Evolutionary conservation across 257 asterid genomes (phyloP).

Genomic region (Fraxinus americana): DNA sequence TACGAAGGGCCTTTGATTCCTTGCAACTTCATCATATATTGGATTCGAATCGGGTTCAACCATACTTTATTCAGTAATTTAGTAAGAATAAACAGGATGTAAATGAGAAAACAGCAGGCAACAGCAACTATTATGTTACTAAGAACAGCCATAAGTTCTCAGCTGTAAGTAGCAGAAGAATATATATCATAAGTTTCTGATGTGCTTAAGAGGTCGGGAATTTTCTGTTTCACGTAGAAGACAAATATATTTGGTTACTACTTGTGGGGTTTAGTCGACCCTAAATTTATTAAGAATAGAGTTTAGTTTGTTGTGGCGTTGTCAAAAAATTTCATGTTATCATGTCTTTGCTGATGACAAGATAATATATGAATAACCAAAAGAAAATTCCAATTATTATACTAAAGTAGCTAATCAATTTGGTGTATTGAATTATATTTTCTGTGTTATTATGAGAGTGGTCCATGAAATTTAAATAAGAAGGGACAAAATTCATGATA

Average conservation of each 20-base stretch:
- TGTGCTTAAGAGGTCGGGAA: background rate
- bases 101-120: slow-evolving; percentile 25
- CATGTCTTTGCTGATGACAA: slow-evolving; percentile 6
- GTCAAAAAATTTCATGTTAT: background rate
- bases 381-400: slow-evolving; percentile 32
- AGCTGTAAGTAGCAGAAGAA: background rate
- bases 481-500: slow-evolving; percentile 5
- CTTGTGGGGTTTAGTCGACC: background rate
- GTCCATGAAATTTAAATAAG: slow-evolving; percentile 4
- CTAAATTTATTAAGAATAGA: no score
- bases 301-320: background rate
- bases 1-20: slow-evolving; percentile 62
- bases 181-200: background rate
- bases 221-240: background rate
- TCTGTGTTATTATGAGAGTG: background rate
- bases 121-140: slow-evolving; percentile 14
- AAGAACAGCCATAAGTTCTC: slow-evolving; percentile 25
- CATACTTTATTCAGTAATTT: slow-evolving; percentile 44
- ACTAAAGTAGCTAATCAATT: background rate
- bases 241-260: background rate
- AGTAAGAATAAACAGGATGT: slow-evolving; percentile 24
- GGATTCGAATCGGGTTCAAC: slow-evolving; percentile 42
- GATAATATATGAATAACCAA: background rate
- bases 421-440: background rate
- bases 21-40: slow-evolving; percentile 43